Base-by-base conservation (phyloP, 345 rosid genomes). In the Euclidium syriacum region DNA sequence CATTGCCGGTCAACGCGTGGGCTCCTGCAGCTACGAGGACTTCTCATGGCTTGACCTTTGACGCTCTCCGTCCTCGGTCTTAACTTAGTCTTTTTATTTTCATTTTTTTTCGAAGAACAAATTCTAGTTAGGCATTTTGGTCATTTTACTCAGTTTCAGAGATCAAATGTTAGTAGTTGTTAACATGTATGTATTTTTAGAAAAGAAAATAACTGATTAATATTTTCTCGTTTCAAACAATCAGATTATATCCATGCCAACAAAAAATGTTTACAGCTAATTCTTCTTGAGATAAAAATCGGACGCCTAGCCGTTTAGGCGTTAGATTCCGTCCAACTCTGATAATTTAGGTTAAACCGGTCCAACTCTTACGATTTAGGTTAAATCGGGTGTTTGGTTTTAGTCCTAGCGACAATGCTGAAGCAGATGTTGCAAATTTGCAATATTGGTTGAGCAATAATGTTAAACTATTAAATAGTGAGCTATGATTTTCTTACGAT, bases 1-100 rank as follows among this genome's bases (percentile, higher is more conserved):
- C 85, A 41, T 17, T 75, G 5, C 78, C 81, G 64, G 64, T 82
- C 70, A 81, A 70, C 64, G 81, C 79, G 1, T 83, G 90, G 91
- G 81, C 73, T 65, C 57, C 81, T 3, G 51, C 81, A 2, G 51
- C 70, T 0, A 22, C 76, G 17, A 70, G 80, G 20, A 58, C 73
- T 35, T 33, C 76, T 26, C 83, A 34, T 2, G 79, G 74, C 38
- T 51, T 72, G 66, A 79, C 80, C 23, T 78, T 79, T 20, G 86
- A 84, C 49, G 67, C 66, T 6, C 75, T 67, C 4, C 86, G 95
- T 41, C 87, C 77, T 43, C 75, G 83, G 52, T 78, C 86, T 22
- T 85, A 29, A 73, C 86, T 22, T 85, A 29, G 74, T 46, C 69
- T 2, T 4, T 1, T 6, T 2, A 52, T 15, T 61, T 41, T 29